Base-by-base conservation (phyloP, 805 yeast species). In the Priceomyces melissophilus region DNA sequence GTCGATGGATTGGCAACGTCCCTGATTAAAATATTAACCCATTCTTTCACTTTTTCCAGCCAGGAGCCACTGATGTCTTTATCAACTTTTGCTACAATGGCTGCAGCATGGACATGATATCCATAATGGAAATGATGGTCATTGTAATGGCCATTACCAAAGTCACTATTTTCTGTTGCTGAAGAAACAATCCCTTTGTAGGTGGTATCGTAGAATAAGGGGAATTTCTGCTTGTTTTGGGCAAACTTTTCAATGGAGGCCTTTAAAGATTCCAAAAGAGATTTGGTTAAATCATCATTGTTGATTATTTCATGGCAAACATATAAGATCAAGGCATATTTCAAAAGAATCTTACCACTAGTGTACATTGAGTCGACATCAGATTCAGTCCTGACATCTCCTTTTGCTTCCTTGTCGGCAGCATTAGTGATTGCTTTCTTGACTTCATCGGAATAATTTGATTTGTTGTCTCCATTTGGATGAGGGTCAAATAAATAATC, bases 1-100 rank as follows among this genome's bases (percentile, higher is more conserved):
- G 53, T 47, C 11, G 76, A 64, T 3, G 89, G 87, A 52, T 82
- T 82, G 30, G 84, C 82, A 16, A 78, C 81, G 52, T 85, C 90
- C 46, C 88, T 70, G 4, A 84, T 67, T 45, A 85, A 64, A 1
- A 74, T 54, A 49, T 82, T 81, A 32, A 83, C 75, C 79, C 82
- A 83, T 9, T 67, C 75, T 49, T 69, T 73, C 49, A 74, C 71
- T 8, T 56, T 60, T 8, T 47, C 43, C 3, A 71, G 60, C 81
- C 85, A 83, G 1, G 64, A 54, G 8, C 81, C 80, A 3, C 82
- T 83, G 11, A 35, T 30, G 11, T 47, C 44, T 12, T 45, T 32
- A 40, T 58, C 63, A 15, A 60, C 51, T 27, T 52, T 45, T 5
- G 54, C 57, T 26, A 54, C 38, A 10, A 59, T 35, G 3, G 62